Base-by-base conservation (phyloP, 352 stramenopile genomes). In the Globisporangium orthogonon region DNA sequence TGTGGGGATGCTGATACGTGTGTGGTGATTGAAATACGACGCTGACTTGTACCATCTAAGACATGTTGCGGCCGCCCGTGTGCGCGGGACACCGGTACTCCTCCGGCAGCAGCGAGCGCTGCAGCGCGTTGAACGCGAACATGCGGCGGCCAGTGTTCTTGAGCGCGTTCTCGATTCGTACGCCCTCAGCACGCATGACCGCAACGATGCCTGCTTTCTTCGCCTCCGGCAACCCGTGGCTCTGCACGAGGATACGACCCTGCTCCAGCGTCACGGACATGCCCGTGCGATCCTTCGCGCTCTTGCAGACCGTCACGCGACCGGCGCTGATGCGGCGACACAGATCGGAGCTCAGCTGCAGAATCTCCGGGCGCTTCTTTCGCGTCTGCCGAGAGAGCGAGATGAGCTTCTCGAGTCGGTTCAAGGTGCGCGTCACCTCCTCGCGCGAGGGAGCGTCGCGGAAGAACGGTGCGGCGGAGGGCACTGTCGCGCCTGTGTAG, bases 251-350 rank as follows among this genome's bases (percentile, higher is more conserved):
- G 66, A 94, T 92, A 35, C 84, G 82, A 7, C 82, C 89, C 63
- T 98, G 88, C 63, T 98, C 97, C 45, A 98, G 87, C 41, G 95
- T 98, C 43, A 98, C 88, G 10, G 96, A 96, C 96, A 99, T 99
- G 5, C 92, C 94, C 40, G 96, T 99, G 45, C 96, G 87, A 70
- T 99, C 95, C 71, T 99, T 99, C n/a, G 95, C 95, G 44, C 80
- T 97, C 63, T 99, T 99, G 65, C 96, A 99, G 66, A 98, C 97
- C 0, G 97, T 97, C 47, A 97, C 81, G 44, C 90, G 87, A 3
- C 92, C 94, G 28, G 83, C 95, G 10, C 87, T 77, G 37, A 99
- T 74, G 35, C 70, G 58, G 7, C 84, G 82, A 61, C 82, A 91
- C 37, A 94, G 63, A 53, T 94, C 84, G 2, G 84, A 91, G 60